Evolutionary conservation across 2,329 filamentous ascomycete species (phyloP), one percentile per base, ranked within the genome.

Genomic region (Colletotrichum plurivorum): DNA sequence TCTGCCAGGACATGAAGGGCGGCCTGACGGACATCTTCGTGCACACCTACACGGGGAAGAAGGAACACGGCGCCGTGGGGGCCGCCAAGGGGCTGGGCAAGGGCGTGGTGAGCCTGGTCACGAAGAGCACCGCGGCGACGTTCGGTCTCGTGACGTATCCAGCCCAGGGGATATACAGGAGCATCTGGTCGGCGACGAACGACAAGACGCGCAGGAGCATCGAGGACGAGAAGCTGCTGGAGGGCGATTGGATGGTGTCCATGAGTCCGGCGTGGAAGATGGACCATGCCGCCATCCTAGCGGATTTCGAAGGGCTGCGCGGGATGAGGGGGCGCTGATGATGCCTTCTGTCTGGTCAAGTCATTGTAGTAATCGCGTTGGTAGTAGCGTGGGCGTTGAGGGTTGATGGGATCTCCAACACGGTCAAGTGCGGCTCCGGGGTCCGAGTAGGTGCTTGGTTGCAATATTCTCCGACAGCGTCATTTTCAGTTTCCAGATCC

Each of bases 81-180:
- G 67, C 68, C 4, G 67, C 62, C 25, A 73, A 73, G 58, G 67
- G 70, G 15, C n/a, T 72, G 43, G 62, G 56, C 8, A 71, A 68
- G 45, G 70, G 67, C 1, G 60, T 71, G 20, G 71, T 67, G 25
- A 70, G 64, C 39, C 43, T 72, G 31, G 57, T 67, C 0, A 65
- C 67, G 20, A 72, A 72, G 61, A 73, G 66, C 20, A 67, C 67
- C 18, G 59, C 71, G 9, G 70, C 71, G 13, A 64, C 56, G 18
- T 51, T 67, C 3, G 71, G 71, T 1, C 54, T 71, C 16, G 67
- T 71, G 39, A 65, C 52, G 3, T 73, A 72, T 31, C 71, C 71
- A 5, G 70, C 68, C 2, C 71, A 72, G 55, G 70, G 71, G 5
- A 49, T 68, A 2, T 71, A 70, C 56, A 53, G 62, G 12, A 66